Evolutionary conservation across 2,329 filamentous ascomycete genomes (phyloP).

Genomic region (Aureobasidium lini): DNA sequence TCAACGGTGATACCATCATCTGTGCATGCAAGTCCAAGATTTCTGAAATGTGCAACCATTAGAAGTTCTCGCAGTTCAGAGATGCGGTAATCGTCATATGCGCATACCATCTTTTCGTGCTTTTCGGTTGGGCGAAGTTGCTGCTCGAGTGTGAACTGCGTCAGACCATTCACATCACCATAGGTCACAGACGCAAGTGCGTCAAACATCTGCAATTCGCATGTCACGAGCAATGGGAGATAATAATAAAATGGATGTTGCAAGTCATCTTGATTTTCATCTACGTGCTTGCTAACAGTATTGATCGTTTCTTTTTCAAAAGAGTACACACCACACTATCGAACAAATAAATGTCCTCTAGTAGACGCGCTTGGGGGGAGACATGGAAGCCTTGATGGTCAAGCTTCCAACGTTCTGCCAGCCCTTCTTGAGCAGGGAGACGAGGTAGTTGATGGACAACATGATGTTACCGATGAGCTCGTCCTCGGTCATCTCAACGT

Average conservation of each 20-base stretch:
- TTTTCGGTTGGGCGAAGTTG: too few species aligned
- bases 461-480: conserved; percentile 98
- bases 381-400: conserved; percentile 99
- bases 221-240: not conserved
- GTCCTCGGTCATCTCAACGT: conserved; percentile 93
- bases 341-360: conserved; percentile 43
- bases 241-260: not conserved
- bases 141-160: too few species aligned
- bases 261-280: conserved; percentile 11
- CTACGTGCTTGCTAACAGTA: not conserved
- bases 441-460: conserved; percentile 99
- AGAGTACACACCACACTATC: not conserved
- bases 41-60: too few species aligned
- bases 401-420: conserved; percentile 99
- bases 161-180: too few species aligned
- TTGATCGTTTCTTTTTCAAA: not conserved
- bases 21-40: too few species aligned
- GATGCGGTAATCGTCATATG: too few species aligned
- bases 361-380: conserved; percentile 95
- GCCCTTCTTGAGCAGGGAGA: conserved; percentile 99
- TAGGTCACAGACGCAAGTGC: too few species aligned
- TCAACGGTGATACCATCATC: too few species aligned
- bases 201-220: too few species aligned
- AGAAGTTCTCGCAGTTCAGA: too few species aligned
- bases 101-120: too few species aligned